Evolutionary conservation across 2,329 filamentous ascomycete genomes (phyloP).

Genomic region (Penicillium sp.): DNA sequence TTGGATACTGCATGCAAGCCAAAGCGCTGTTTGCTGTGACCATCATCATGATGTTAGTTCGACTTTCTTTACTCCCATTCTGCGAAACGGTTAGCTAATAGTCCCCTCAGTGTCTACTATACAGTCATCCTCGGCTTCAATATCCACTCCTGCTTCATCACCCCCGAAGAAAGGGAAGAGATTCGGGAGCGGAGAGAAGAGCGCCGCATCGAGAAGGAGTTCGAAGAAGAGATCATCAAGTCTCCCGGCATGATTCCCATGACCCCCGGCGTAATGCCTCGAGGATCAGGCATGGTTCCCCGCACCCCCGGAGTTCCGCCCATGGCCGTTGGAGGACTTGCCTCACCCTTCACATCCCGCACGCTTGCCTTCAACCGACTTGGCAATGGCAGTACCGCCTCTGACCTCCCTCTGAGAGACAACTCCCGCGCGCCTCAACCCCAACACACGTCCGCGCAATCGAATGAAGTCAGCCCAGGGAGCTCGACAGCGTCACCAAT

Average conservation of each 20-base stretch:
- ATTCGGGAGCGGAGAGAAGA: constrained; percentile 36
- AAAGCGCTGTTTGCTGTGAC: constrained; percentile 58
- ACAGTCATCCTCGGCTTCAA: constrained; percentile 48
- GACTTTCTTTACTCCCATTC: not conserved
- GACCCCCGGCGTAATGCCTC: constrained; percentile 28
- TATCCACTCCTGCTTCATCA: constrained; percentile 48
- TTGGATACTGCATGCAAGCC: constrained; percentile 59
- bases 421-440: constrained; percentile 26
- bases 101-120: constrained; percentile 48
- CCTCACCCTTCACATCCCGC: constrained; percentile 36
- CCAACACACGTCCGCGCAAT: constrained; percentile 21
- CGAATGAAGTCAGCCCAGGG: constrained; percentile 15
- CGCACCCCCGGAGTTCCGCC: constrained; percentile 33
- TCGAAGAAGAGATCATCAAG: constrained; percentile 41
- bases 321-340: constrained; percentile 20
- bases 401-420: constrained; percentile 43
- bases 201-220: constrained; percentile 40
- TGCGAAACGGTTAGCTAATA: constrained; percentile 12
- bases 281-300: constrained; percentile 23
- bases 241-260: constrained; percentile 37
- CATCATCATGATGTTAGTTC: constrained; percentile 52
- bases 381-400: constrained; percentile 32
- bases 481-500: constrained; percentile 21
- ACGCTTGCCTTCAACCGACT: constrained; percentile 44
- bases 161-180: constrained; percentile 37